A percentile compares a stretch with the other conserved stretches of the same genome.
These are phyloP conservation scores for Spencermartinsiella ligniputridi DNA, from an alignment of 1,139 yeast species.

Conservation along the genomic window DNA sequence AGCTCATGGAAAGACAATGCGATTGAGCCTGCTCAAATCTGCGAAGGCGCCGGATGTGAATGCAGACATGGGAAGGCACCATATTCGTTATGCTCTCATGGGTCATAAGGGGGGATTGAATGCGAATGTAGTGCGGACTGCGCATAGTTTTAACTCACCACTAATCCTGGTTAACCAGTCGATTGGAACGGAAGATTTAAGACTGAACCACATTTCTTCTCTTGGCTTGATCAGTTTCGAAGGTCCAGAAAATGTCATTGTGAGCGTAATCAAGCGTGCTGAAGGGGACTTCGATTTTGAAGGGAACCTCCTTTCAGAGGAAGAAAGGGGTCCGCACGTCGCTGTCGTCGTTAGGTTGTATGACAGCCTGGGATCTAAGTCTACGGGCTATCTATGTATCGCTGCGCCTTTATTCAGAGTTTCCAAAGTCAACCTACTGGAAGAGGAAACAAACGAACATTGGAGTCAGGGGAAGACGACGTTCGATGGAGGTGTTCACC, in stretches of 20 bases:
- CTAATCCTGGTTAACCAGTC: slow-evolving; percentile 21
- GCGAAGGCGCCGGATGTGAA: slow-evolving; percentile 84
- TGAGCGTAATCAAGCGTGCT: slow-evolving; percentile 79
- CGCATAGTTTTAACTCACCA: slow-evolving; percentile 70
- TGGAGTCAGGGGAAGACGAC: slow-evolving; percentile 21
- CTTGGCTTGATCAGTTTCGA: slow-evolving; percentile 23
- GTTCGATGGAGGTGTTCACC: slow-evolving; percentile 25
- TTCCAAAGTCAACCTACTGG: slow-evolving; percentile 62
- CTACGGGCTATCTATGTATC: slow-evolving; percentile 45
- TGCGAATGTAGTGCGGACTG: slow-evolving; percentile 63
- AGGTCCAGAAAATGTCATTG: slow-evolving; percentile 56
- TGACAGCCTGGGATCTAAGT: slow-evolving; percentile 79
- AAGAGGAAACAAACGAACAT: slow-evolving; percentile 51
- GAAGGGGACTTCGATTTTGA: slow-evolving; percentile 66
- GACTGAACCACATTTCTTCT: not conserved
- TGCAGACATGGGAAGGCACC: slow-evolving; percentile 88
- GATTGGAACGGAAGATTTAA: slow-evolving; percentile 9
- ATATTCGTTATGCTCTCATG: slow-evolving; percentile 71
- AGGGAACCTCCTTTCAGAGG: slow-evolving; percentile 35
- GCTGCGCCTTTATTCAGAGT: slow-evolving; percentile 42
- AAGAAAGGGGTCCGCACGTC: slow-evolving; percentile 28
- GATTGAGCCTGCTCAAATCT: slow-evolving; percentile 72
- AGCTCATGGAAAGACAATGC: slow-evolving; percentile 82
- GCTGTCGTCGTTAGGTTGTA: slow-evolving; percentile 64
- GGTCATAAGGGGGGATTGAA: slow-evolving; percentile 71